phyloP scores from a whole-genome alignment of 1,284 basidiomycete genomes.

The Entoloma clypeatum region DNA sequence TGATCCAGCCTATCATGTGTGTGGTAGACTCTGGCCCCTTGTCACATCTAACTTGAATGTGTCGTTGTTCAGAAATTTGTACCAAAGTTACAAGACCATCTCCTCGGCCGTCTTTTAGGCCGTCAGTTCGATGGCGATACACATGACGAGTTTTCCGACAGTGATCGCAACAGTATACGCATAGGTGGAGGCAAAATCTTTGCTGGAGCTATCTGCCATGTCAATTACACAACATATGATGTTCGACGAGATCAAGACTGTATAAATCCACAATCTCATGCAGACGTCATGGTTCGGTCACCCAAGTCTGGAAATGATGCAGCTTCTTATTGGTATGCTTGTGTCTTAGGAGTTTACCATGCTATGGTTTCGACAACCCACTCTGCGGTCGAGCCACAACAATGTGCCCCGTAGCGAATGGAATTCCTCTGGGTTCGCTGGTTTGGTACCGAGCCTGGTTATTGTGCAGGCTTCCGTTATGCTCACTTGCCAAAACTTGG shows the following conservation, averaged over 20 bases:
- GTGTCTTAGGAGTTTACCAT: conserved; percentile 22
- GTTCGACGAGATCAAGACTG: conserved; percentile 27
- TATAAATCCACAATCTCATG: conserved; percentile 24
- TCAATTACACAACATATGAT: conserved; percentile 35
- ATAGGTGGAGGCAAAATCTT: conserved; percentile 16
- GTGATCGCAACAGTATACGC: conserved; percentile 12
- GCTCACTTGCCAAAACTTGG: conserved; percentile 26
- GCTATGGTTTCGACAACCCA: conserved; percentile 14
- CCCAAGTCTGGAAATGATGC: conserved; percentile 9
- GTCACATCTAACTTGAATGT: not conserved
- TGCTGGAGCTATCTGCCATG: conserved; percentile 10
- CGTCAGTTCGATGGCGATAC: conserved; percentile 15
- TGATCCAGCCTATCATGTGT: conserved; percentile 20
- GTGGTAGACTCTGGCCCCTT: not conserved
- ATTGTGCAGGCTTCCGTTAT: conserved; percentile 14
- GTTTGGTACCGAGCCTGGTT: conserved; percentile 21
- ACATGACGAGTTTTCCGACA: conserved; percentile 14
- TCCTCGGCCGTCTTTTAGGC: conserved; percentile 15
- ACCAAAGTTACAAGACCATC: conserved; percentile 18
- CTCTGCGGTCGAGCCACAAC: not conserved
- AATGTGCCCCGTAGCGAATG: conserved; percentile 19
- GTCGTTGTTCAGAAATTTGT: conserved; percentile 15
- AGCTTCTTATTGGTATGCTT: conserved; percentile 17
- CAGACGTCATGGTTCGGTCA: conserved; percentile 25
- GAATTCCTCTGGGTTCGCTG: conserved; percentile 36